Evolutionary conservation across 1,284 basidiomycete species (phyloP).

Genomic region (Psilocybe mexicana): DNA sequence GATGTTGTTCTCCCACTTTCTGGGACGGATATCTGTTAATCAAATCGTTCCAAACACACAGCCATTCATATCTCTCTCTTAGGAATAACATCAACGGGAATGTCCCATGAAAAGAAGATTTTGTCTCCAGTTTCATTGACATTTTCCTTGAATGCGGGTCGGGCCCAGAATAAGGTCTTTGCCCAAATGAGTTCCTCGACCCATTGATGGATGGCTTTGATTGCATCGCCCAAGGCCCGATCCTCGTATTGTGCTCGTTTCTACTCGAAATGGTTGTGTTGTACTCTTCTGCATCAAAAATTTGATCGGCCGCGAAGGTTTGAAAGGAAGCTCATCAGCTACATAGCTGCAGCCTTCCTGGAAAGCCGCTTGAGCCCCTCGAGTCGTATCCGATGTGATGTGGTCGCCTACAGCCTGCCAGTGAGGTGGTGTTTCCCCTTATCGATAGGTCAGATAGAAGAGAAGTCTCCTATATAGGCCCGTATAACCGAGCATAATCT

Average conservation of each 20-base stretch:
- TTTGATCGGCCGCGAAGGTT: slow-evolving; percentile 4
- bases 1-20: too few species aligned
- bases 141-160: too few species aligned
- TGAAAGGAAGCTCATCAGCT: neutral
- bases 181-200: too few species aligned
- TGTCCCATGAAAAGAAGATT: too few species aligned
- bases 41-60: too few species aligned
- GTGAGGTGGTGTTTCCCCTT: neutral
- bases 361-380: neutral
- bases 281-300: slow-evolving; percentile 6
- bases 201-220: neutral
- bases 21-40: too few species aligned
- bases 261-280: neutral
- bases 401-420: neutral
- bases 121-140: too few species aligned
- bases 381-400: neutral
- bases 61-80: too few species aligned
- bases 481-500: neutral
- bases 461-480: neutral
- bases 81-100: too few species aligned
- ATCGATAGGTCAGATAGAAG: too few species aligned
- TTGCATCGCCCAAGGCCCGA: neutral
- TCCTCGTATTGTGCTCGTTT: neutral
- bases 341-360: too few species aligned
- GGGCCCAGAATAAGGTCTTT: too few species aligned